Base-by-base conservation (phyloP, 139 green algal genomes). In the Micromonas pusilla region DNA sequence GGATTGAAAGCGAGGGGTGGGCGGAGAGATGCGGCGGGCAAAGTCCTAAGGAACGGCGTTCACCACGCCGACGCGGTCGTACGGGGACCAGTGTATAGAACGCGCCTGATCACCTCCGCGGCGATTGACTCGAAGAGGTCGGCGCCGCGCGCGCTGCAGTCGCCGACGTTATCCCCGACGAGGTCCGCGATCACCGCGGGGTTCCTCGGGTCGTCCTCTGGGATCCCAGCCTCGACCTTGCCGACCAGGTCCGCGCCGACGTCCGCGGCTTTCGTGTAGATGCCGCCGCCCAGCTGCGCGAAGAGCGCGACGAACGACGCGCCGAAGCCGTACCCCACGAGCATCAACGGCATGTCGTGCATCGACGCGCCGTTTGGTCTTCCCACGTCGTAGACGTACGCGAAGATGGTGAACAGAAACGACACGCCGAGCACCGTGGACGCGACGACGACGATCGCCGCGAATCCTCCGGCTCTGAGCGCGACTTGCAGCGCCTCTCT, bases 231-330 rank as follows among this genome's bases (percentile, higher is more conserved):
- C 84, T 94, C 72, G 23, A 93, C 85, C 80, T 94, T 94, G 52
- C 90, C 90, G 1, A 91, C 87, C 45, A 94, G 80, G 77, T 94
- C 90, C 21, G 84, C 90, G 4, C 90, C 90, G 23, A 94, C 90
- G 71, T 93, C 89, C 21, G 88, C 88, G 2, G 88, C 88, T 72
- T 93, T 93, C 33, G 88, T 93, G 83, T 92, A 93, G 66, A 93
- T 93, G 45, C 88, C 88, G 16, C 88, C 88, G 19, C 84, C 88
- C 25, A 92, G 72, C 30, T 86, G 88, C 13, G 83, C 88, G 63
- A 91, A 91, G 21, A 91, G 79, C 25, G 87, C 85, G 63, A 91
- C 86, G 53, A 85, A 87, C 25, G 81, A 87, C 2, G 87, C 87
- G n/a, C 87, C 87, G 71, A 91, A 91, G 4, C 87, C 88, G 79